Conservation (phyloP, 2,329 filamentous ascomycete species). For the Phyllachora maydis region DNA sequence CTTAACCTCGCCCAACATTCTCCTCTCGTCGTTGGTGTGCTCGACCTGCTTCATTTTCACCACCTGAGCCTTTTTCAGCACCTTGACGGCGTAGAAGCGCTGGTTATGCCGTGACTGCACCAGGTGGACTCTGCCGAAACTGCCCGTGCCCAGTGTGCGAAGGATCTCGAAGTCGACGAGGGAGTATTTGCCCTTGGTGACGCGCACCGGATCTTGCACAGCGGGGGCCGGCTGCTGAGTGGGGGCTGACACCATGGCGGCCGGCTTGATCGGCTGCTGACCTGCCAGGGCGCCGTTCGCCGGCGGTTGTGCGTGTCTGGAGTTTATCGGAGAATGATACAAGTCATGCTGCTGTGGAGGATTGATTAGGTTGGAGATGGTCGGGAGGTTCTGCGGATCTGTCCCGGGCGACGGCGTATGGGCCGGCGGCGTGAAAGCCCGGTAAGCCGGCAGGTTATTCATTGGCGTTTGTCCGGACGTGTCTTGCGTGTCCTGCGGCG, state of each 20-base stretch:
- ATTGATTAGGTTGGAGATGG: conserved; percentile 71
- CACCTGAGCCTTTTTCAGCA: conserved; percentile 94
- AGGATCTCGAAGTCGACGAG: conserved; percentile 76
- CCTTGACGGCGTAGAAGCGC: conserved; percentile 95
- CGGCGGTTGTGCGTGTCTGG: conserved; percentile 6
- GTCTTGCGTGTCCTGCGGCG: conserved; percentile 12
- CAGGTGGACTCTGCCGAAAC: conserved; percentile 88
- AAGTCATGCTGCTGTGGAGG: conserved; percentile 27
- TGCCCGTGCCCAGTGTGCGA: conserved; percentile 85
- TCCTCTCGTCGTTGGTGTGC: conserved; percentile 94
- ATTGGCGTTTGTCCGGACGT: conserved; percentile 9
- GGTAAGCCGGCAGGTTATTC: conserved; percentile 11
- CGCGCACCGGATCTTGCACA: conserved; percentile 20
- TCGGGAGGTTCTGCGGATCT: conserved; percentile 51
- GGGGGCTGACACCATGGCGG: conserved; percentile 2
- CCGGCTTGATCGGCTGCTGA: conserved; percentile 5
- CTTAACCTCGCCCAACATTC: conserved; percentile 91
- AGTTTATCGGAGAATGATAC: conserved; percentile 8
- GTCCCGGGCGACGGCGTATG: conserved; percentile 17
- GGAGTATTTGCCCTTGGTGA: conserved; percentile 95
- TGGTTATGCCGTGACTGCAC: conserved; percentile 98
- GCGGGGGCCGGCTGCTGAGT: conserved; percentile 2
- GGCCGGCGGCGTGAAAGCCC: conserved; percentile 9
- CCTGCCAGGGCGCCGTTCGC: conserved; percentile 11
- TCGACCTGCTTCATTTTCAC: conserved; percentile 99